Base-by-base conservation (phyloP, 345 rosid genomes). In the Syzygium jambos region DNA sequence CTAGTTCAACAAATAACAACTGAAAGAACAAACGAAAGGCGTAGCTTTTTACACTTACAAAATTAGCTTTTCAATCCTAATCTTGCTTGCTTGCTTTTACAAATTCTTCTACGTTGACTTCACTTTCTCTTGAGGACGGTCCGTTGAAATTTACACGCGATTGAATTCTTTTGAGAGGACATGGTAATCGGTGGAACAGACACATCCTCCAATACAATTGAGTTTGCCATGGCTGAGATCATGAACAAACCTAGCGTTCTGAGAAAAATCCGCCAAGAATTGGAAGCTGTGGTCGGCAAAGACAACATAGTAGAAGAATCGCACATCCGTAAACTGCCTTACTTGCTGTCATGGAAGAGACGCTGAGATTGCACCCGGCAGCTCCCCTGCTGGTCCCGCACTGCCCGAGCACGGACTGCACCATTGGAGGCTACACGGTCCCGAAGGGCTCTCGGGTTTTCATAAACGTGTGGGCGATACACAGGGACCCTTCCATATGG, bases 161-260 rank as follows among this genome's bases (percentile, higher is more conserved):
- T 53, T 22, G 29, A 49, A 52, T 46, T 78, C 8, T 80, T 23
- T 53, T 51, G 29, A 17, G 90, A 94, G 96, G 95, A 94, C 87
- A 94, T 94, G 95, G 87, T 95, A 17, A 92, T 93, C 83, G 94
- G 94, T 12, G 96, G 96, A 2, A 84, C 92, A 3, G 96, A 95
- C 87, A 91, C 95, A 65, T 87, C 94, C 3, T 89, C 96, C 22
- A 94, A 93, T 87, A 46, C 94, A 57, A 83, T 88, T 2, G 93
- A 93, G 86, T 93, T 94, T 25, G 90, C 93, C 27, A 89, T 94
- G 90, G 94, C 93, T 34, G 95, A 95, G 88, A 59, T 93, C 25
- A 85, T 93, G 61, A 91, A 91, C 92, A 93, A 91, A 9, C 93
- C 95, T 77, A 73, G 90, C 56, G 88, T 93, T 1, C 73, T 91